A percentile compares a stretch with the other conserved stretches of the same genome.
Conservation (phyloP, 1,139 yeast species). For the Blastobotrys malaysiensis region DNA sequence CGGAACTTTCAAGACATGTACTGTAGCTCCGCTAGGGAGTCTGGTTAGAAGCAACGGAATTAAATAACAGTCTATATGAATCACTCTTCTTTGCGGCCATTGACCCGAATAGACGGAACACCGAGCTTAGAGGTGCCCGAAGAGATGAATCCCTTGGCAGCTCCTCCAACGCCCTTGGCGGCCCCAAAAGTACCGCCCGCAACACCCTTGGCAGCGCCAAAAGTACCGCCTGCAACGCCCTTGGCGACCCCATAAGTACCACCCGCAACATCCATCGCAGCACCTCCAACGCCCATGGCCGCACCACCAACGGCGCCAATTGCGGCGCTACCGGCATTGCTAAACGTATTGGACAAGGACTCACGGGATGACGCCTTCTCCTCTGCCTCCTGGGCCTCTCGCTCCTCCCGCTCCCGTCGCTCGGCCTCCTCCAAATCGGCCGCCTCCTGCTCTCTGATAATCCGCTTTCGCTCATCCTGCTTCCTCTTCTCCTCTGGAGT, state of each 20-base stretch:
- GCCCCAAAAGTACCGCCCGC: too few species aligned
- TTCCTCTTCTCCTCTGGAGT: constrained; percentile 17
- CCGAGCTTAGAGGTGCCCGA: too few species aligned
- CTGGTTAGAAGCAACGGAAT: too few species aligned
- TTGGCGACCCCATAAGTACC: not conserved
- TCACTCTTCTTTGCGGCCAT: not conserved
- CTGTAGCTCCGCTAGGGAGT: too few species aligned
- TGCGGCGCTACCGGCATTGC: not conserved
- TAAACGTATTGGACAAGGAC: not conserved
- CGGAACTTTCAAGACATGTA: too few species aligned
- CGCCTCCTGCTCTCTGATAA: constrained; percentile 8
- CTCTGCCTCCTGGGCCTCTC: not conserved
- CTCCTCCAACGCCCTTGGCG: too few species aligned
- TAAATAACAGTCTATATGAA: not conserved
- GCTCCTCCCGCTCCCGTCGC: constrained; percentile 2
- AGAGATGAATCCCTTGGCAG: too few species aligned
- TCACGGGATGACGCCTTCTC: not conserved
- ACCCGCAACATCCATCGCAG: not conserved
- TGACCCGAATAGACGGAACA: not conserved
- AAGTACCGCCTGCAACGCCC: too few species aligned
- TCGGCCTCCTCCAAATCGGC: constrained; percentile 4
- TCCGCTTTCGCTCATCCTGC: constrained; percentile 5
- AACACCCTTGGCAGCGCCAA: too few species aligned
- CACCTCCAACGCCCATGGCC: too few species aligned
- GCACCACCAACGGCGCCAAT: not conserved